Evolutionary conservation across 306 rosid genomes (phyloP).

Genomic region (Inga oerstediana): DNA sequence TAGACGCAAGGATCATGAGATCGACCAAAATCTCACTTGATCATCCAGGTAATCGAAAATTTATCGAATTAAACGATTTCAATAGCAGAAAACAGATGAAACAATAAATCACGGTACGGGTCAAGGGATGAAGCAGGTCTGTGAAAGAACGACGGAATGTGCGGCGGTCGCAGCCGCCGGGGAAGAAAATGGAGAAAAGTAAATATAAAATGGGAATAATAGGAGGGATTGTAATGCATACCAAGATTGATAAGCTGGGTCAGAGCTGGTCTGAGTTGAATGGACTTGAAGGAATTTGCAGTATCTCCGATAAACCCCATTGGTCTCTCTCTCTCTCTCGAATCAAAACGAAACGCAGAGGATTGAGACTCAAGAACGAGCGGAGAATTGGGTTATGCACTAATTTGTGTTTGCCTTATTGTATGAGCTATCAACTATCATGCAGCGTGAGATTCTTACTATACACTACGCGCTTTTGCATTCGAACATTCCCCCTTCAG

Average conservation of each 20-base stretch:
- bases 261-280: constrained; percentile 54
- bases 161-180: too few relatives aligned
- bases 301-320: constrained; percentile 67
- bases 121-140: not conserved
- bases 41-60: not conserved
- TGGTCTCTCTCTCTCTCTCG: not conserved
- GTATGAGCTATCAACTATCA: not conserved
- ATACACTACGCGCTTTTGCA: not conserved
- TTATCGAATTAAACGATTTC: not conserved
- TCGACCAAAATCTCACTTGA: not conserved
- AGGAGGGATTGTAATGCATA: constrained; percentile 5
- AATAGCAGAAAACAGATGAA: not conserved
- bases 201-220: too few relatives aligned
- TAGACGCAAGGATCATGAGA: not conserved
- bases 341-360: not conserved
- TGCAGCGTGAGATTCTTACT: not conserved
- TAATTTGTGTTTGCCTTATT: not conserved
- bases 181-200: too few relatives aligned
- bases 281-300: constrained; percentile 57
- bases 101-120: not conserved
- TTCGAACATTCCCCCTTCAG: not conserved
- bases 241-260: constrained; percentile 62
- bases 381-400: not conserved
- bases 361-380: not conserved
- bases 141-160: not conserved